Evolutionary conservation across 2,329 filamentous ascomycete species (phyloP), one percentile per base, ranked within the genome.

Genomic region (Ophiostoma piceae): DNA sequence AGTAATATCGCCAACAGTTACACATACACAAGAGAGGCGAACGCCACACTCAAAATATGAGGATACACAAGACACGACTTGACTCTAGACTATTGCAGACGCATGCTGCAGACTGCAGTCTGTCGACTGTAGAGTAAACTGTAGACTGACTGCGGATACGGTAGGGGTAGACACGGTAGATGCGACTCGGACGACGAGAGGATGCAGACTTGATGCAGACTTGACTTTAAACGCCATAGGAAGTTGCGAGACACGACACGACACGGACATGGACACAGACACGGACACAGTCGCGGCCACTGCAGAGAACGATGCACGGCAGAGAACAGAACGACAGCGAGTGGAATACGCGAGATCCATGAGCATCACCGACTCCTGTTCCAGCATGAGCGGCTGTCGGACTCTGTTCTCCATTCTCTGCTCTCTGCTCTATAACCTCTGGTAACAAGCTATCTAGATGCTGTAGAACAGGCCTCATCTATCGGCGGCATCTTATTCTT

Each of bases 11-110:
- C 12, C 29, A 32, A 60, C n/a, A 57, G 62, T 65, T 39, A 39
- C 62, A 65, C 62, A 65, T 26, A 29, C 43, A 51, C 66, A 60
- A 62, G 60, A 62, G 19, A 68, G 37, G 39, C 54, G 67, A 68
- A 68, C 54, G 67, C 67, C 67, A 68, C 67, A 68, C 67, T 68
- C 67, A 68, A 68, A 65, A 65, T 65, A 39, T 37, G 35, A n/a
- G 16, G 35, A 39, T 65, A 12, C 35, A 64, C 60, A 64, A 35
- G 32, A 64, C 60, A 64, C 22, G 9, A 26, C 51, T 12, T 54
- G 3, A 26, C 51, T 57, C 51, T 57, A 26, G n/a, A 57, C 51
- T 19, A 19, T 29, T n/a, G 60, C 16, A n/a, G 16, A 57, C 35
- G 8, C 35, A 35, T 35, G 35, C 51, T 26, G 51, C n/a, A 57